Percentiles rank a stretch among this genome's conserved stretches.
phyloP scores from a whole-genome alignment of 2,329 filamentous ascomycete species.

The Elsinoe ampelina region DNA sequence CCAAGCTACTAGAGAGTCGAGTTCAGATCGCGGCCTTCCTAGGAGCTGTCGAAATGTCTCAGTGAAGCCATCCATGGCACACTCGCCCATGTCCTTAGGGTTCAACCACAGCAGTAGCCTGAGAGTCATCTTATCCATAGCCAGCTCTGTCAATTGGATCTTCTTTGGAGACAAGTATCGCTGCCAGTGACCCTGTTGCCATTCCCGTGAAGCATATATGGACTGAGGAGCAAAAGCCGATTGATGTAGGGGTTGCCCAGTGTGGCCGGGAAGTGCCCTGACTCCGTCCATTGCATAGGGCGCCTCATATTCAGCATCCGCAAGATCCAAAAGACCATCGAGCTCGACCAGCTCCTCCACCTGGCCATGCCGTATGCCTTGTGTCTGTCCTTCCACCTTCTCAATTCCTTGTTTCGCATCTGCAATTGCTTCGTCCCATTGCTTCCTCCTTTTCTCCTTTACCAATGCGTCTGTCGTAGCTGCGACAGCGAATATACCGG shows the following conservation, averaged over 20 bases:
- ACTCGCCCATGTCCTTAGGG: constrained; percentile 14
- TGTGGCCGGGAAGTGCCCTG: constrained; percentile 32
- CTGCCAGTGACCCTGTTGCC: constrained; percentile 25
- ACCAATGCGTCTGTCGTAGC: constrained; percentile 51
- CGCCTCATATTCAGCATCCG: constrained; percentile 11
- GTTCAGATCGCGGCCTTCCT: background rate
- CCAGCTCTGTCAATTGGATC: constrained; percentile 32
- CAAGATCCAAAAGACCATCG: background rate
- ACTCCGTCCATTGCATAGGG: background rate
- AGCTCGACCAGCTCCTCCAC: background rate
- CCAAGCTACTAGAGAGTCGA: background rate
- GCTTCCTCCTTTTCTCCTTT: constrained; percentile 49
- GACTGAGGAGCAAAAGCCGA: constrained; percentile 37
- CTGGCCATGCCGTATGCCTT: background rate
- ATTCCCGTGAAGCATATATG: constrained; percentile 31
- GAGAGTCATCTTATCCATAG: constrained; percentile 33
- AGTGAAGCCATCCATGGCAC: constrained; percentile 21
- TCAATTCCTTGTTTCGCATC: constrained; percentile 43
- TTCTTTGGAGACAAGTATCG: constrained; percentile 35
- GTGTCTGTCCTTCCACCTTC: constrained; percentile 25
- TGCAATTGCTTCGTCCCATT: constrained; percentile 54
- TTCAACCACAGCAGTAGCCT: constrained; percentile 25
- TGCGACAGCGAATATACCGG: constrained; percentile 56
- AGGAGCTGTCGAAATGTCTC: constrained; percentile 17
- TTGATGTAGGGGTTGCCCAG: constrained; percentile 26